phyloP scores from a whole-genome alignment of 169 alveolate species.

The Cryptosporidium parvum region DNA sequence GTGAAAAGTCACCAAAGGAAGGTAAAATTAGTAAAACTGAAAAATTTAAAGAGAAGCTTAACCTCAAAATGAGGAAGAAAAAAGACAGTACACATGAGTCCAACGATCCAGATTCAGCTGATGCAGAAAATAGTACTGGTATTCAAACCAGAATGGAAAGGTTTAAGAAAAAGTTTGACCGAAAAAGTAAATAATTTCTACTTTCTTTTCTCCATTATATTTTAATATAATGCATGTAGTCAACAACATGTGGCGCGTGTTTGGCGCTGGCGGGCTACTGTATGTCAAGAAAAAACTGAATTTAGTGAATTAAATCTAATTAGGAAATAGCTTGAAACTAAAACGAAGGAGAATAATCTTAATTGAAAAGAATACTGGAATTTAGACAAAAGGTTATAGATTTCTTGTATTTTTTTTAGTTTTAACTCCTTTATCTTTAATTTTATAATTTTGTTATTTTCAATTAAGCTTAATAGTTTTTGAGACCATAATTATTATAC shows the following conservation, averaged over 20 bases:
- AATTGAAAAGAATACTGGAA: not conserved
- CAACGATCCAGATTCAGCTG: not conserved
- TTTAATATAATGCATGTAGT: not conserved
- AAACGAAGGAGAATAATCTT: not conserved
- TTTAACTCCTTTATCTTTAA: not conserved
- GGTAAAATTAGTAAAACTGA: slow-evolving; percentile 42
- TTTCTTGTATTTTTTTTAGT: not conserved
- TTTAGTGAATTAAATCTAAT: not conserved
- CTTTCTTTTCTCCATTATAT: not conserved
- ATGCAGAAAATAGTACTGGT: not conserved
- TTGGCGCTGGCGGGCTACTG: not conserved
- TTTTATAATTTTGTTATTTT: not conserved
- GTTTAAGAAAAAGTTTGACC: slow-evolving; percentile 5
- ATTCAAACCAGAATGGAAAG: slow-evolving; percentile 8
- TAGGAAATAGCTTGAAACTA: not conserved
- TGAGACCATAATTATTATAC: not conserved
- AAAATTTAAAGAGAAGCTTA: slow-evolving; percentile 29
- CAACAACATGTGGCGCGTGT: not conserved
- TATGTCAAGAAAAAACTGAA: slow-evolving; percentile 3
- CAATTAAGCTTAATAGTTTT: not conserved
- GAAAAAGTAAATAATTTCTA: slow-evolving; percentile 1
- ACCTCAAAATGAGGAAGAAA: slow-evolving; percentile 12
- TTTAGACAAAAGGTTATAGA: not conserved
- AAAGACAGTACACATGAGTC: not conserved
- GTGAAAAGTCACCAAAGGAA: slow-evolving; percentile 25